Base-by-base conservation (phyloP, 176 grass and related monocot genomes). In the Poa annua region DNA sequence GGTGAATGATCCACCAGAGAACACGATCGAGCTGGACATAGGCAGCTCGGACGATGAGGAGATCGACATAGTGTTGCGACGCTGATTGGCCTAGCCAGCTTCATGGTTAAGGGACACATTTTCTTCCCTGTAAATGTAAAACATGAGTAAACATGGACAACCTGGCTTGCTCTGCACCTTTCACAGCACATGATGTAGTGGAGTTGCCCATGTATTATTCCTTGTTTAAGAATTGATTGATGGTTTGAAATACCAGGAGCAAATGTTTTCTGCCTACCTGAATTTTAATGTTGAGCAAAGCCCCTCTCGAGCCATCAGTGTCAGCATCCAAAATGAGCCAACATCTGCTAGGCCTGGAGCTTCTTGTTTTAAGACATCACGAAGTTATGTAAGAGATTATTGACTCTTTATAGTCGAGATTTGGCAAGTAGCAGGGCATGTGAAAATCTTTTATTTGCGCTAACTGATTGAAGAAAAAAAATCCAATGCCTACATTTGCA, bases 1-100 rank as follows among this genome's bases (percentile, higher is more conserved):
- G 76, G 8, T 68, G 19, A 68, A 85, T 60, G 76, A 86, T 85
- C 68, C 84, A 7, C 55, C 91, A 3, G 54, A 71, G 85, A 95
- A 93, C 35, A 77, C 66, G 2, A 81, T 95, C 67, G 92, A 95
- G 82, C 87, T 98, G 47, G 96, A 98, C 11, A 68, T 80, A 19
- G 91, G 88, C 29, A 98, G 92, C 72, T 98, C 91, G 24, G 96
- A 95, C n/a, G 92, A 95, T 11, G 92, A 98, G 29, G 96, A 98
- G 80, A 71, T 90, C 8, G 82, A 48, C 82, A 74, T 90, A 78
- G 79, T 79, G 45, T 16, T 86, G 11, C 74, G 66, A 59, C 36
- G 80, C 32, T 84, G 80, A 92, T 76, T 32, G 24, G 42, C n/a
- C n/a, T 29, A 11, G 25, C 71, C 17, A 29, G 25, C n/a, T 49